Evolutionary conservation across 768 basidiomycete species (phyloP), one percentile per base, ranked within the genome.

Genomic region (Dioszegia crocea): DNA sequence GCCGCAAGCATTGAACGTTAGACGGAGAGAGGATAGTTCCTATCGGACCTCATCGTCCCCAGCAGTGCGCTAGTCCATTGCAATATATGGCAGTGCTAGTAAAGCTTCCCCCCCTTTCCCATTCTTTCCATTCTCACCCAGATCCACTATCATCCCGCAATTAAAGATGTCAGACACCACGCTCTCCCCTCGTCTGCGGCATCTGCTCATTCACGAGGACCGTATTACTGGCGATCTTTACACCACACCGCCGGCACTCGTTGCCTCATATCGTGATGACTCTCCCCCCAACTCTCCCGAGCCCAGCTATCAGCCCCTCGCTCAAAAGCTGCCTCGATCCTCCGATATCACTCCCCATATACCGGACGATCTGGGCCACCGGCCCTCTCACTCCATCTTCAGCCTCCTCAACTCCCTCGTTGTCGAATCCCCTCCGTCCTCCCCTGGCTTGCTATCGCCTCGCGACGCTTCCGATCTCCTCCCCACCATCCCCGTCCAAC

Each of bases 161-260:
- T 14, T 33, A 33, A 6, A 33, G n/a, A 33, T 56, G 55, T 26
- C 55, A 17, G 43, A 46, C 43, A 56, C 41, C 17, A 17, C 10
- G 3, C 33, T 56, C n/a, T 56, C 56, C 9, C 56, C 66, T 4
- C 52, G 61, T 4, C 63, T 67, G 17, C 60, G 65, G 21, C 68
- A 70, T 41, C 66, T 67, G 9, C 44, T 67, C 17, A 69, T 72
- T 23, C 59, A 67, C 17, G 70, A 69, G 33, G 66, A 67, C 40
- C 53, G 60, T 5, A 26, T 11, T 21, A 66, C 65, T 2, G 68
- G 62, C 24, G 26, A 29, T 5, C 44, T 66, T 17, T 46, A 59
- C 41, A 30, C 64, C 39, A 62, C 66, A 12, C 40, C 17, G 23
- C 24, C 38, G 4, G 23, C 26, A 19, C 51, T 38, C 21, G 26